Conservation (phyloP, 108 stramenopile genomes). For the Heterococcus sp. region DNA sequence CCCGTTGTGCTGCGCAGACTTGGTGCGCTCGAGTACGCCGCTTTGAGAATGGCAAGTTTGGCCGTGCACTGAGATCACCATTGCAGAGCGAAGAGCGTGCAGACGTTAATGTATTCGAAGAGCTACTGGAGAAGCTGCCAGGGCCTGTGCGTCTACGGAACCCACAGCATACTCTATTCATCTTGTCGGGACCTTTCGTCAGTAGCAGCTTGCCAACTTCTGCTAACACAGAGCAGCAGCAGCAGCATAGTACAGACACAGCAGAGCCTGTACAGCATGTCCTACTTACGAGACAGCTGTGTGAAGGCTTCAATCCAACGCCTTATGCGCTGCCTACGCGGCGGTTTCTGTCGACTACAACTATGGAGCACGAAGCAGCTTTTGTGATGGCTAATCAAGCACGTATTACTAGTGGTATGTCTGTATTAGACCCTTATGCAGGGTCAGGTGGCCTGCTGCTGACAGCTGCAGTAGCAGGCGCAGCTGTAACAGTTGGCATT, state of each 20-base stretch:
- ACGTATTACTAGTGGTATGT: background rate
- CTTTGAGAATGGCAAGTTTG: background rate
- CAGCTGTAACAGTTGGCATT: background rate
- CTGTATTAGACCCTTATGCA: background rate
- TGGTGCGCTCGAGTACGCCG: background rate
- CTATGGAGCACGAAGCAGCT: background rate
- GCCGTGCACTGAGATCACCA: background rate
- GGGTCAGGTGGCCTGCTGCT: background rate
- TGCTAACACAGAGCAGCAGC: no score
- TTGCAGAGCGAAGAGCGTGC: background rate
- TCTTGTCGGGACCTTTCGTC: background rate
- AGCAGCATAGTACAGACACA: no score
- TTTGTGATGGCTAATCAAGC: background rate
- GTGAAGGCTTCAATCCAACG: background rate
- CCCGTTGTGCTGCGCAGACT: no score
- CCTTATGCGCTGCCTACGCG: background rate
- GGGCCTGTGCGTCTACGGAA: background rate
- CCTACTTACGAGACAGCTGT: background rate
- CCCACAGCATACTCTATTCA: background rate
- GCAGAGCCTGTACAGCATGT: background rate
- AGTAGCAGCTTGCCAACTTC: no score
- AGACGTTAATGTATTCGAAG: background rate
- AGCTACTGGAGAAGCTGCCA: background rate
- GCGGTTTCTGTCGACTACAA: background rate
- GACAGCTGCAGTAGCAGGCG: background rate